A percentile compares a stretch with the other conserved stretches of the same genome.
Conservation (phyloP, 2,329 filamentous ascomycete species). For the Penicillium olsonii region DNA sequence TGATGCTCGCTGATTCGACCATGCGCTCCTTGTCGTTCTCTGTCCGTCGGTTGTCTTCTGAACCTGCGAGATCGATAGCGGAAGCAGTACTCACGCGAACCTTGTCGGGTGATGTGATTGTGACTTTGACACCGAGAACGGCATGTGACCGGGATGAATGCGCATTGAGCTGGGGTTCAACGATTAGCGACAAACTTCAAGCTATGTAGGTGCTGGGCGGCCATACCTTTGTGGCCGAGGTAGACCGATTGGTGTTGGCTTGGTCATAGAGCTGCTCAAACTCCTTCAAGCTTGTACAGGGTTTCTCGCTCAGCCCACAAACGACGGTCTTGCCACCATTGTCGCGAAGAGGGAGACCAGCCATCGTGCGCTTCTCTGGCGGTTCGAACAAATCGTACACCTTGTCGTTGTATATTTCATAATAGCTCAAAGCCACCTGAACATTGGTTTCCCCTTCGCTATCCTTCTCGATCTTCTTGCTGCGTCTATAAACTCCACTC, state of each 20-base stretch:
- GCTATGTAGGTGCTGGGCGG: slow-evolving; percentile 2
- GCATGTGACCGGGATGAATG: slow-evolving; percentile 89
- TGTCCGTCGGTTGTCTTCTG: slow-evolving; percentile 90
- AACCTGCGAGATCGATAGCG: slow-evolving; percentile 92
- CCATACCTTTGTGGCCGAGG: slow-evolving; percentile 75
- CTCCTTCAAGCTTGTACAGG: slow-evolving; percentile 82
- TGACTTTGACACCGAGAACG: slow-evolving; percentile 85
- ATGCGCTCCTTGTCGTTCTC: slow-evolving; percentile 91
- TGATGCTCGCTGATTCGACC: slow-evolving; percentile 95
- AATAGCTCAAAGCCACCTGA: slow-evolving; percentile 79
- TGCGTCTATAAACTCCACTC: slow-evolving; percentile 80
- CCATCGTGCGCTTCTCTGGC: slow-evolving; percentile 78
- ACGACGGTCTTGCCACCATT: slow-evolving; percentile 86
- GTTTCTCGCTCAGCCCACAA: slow-evolving; percentile 78
- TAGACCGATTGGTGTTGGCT: slow-evolving; percentile 86
- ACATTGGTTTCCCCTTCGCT: slow-evolving; percentile 69
- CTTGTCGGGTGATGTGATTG: slow-evolving; percentile 69
- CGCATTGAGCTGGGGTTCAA: slow-evolving; percentile 66
- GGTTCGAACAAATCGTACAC: slow-evolving; percentile 89
- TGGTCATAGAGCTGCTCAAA: slow-evolving; percentile 90
- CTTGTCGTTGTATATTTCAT: slow-evolving; percentile 97
- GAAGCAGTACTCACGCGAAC: slow-evolving; percentile 79
- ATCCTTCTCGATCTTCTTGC: slow-evolving; percentile 83
- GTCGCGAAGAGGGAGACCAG: slow-evolving; percentile 79
- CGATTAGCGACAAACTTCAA: slow-evolving; percentile 19